A percentile compares a stretch with the other conserved stretches of the same genome.
Evolutionary conservation across 148 eudicot genomes (phyloP).

Genomic region (Fagopyrum homotropicum): DNA sequence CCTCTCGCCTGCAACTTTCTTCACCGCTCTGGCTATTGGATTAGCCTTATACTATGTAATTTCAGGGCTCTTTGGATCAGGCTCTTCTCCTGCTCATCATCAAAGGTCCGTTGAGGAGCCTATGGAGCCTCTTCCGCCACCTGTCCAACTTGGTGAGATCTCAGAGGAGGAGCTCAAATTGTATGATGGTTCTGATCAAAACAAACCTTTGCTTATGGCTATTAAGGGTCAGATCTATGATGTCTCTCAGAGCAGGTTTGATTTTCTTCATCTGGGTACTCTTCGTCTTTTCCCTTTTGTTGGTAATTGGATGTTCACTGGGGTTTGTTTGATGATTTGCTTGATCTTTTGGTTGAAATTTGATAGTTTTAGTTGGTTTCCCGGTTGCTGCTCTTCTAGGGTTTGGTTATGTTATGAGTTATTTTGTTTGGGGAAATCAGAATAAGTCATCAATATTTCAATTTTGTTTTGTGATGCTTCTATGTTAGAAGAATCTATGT

Average conservation of each 20-base stretch:
- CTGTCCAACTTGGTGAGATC: slow-evolving; percentile 86
- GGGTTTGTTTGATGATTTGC: no score
- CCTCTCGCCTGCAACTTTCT: slow-evolving; percentile 64
- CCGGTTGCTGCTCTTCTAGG: not conserved
- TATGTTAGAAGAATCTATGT: not conserved
- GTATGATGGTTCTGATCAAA: slow-evolving; percentile 71
- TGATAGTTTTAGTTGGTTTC: not conserved
- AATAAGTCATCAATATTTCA: not conserved
- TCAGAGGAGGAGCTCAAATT: slow-evolving; percentile 56
- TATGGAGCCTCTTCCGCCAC: slow-evolving; percentile 71
- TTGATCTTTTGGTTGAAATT: not conserved
- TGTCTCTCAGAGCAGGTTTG: slow-evolving; percentile 89
- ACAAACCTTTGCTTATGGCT: slow-evolving; percentile 89
- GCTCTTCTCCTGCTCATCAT: slow-evolving; percentile 19
- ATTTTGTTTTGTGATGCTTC: not conserved
- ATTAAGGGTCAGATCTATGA: slow-evolving; percentile 98
- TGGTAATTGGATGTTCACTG: no score
- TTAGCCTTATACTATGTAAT: slow-evolving; percentile 62
- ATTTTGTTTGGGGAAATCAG: not conserved
- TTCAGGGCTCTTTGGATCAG: slow-evolving; percentile 52
- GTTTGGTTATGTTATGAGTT: not conserved
- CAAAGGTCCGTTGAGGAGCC: slow-evolving; percentile 31
- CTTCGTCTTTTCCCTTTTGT: no score
- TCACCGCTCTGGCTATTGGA: slow-evolving; percentile 60
- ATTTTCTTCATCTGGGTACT: not conserved